Base-by-base conservation (phyloP, 202 grass and related monocot genomes). In the Eragrostis tef region DNA sequence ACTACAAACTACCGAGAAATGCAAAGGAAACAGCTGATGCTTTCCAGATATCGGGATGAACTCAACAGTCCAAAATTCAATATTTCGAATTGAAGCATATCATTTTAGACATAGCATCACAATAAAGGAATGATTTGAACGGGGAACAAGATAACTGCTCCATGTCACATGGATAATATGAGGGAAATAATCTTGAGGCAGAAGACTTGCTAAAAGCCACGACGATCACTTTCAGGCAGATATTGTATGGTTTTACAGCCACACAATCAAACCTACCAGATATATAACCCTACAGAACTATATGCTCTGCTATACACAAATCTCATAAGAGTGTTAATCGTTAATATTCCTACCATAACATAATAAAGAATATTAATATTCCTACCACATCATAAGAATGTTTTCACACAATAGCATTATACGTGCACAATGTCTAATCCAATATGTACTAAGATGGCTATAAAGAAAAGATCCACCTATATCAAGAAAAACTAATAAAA, bases 381-480 rank as follows among this genome's bases (percentile, higher is more conserved):
- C 60, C 22, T 64, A 77, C n/a, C 14, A 11, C 7, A 13, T 16
- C 70, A 53, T 62, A 70, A 25, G 22, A 75, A 88, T 41, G 62
- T 53, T 80, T 52, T 64, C 53, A 58, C 46, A 74, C 16, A 75
- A 62, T 25, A 70, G 11, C 3, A 81, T 70, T 75, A 9, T 46
- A 79, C 16, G 52, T 20, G 67, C 54, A 29, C 49, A 0, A 2
- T 24, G 11, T 42, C 16, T 16, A 39, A 4, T 54, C 21, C 49
- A 59, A 1, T 74, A 9, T 67, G 48, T 20, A 54, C 39, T 29
- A 70, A 56, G 6, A 54, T n/a, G 53, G 9, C 8, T 14, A 19
- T 61, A 61, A 74, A 51, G 31, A 31, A 43, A 69, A 52, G 60
- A 84, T 84, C 60, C 36, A 50, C 54, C 27, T 52, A 54, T 84